Base-by-base conservation (phyloP, 371 early-diverging fungal genomes). In the Smittium mucronatum region DNA sequence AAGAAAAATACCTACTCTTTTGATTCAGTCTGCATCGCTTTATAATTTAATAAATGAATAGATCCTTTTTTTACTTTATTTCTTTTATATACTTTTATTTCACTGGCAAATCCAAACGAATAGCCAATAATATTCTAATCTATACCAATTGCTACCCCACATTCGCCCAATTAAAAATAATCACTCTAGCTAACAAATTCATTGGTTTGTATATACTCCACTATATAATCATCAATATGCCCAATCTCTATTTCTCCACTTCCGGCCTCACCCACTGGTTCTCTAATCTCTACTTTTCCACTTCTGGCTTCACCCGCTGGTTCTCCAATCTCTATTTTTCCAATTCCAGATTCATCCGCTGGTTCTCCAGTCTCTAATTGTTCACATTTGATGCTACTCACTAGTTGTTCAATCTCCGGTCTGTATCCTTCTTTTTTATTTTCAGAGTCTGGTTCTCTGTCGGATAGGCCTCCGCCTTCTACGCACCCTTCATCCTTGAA, bases 221-320 rank as follows among this genome's bases (percentile, higher is more conserved):
- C 69, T 59, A 77, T 77, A n/a, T 78, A 77, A 57, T 77, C 77
- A 71, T 77, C 77, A 30, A 77, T 72, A 66, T 77, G 78, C 29
- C 77, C 75, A 32, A 77, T 63, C 29, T 77, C 75, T 30, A 77
- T 63, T 30, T 67, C 67, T 2, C 36, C 47, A 0, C 57, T 66
- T 17, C 71, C 73, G 34, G 30, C 67, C 21, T n/a, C 73, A 25
- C 2, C 68, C 1, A 35, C 70, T 2, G 17, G 33, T 30, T 28
- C n/a, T 30, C 15, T 16, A 33, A 5, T 11, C 26, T 61, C 31
- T 11, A 28, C 33, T 11, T 15, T 33, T 16, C 31, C 11, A 61
- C 57, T 66, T 17, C 71, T 71, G 34, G 30, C 67, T 25, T n/a
- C 73, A 25, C 2, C 68, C 1, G 34, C 70, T 2, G 17, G 33